Evolutionary conservation across 2,329 filamentous ascomycete species (phyloP), one percentile per base, ranked within the genome.

Genomic region (Fusarium sp.): DNA sequence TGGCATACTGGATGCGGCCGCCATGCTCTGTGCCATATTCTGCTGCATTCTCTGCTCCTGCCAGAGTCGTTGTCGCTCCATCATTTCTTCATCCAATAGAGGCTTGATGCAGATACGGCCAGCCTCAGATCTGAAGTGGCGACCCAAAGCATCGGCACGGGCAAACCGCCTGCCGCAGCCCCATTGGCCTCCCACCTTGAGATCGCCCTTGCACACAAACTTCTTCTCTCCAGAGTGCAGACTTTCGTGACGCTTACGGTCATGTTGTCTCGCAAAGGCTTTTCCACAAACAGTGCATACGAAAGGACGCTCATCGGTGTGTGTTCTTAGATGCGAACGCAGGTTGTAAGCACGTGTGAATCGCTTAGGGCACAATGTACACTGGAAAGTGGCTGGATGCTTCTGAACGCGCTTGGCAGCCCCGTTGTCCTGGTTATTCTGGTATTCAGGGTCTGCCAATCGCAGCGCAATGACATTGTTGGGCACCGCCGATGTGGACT

Each of bases 191-290:
- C 91, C 90, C 3, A 89, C 89, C 72, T 95, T 94, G 51, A 99
- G 88, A 62, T 94, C 92, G 55, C 96, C 96, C 72, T 93, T 94
- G 81, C 96, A 99, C 10, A 98, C 93, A 78, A 98, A 99, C 77
- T 97, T 98, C 88, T 98, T 99, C 82, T 99, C 96, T 43, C 96
- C 96, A 0, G 93, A 97, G 77, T 99, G 96, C 43, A 99, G 84
- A 41, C 95, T 94, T 81, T 99, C 96, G 80, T 99, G 96, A 41
- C 96, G 91, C 81, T 99, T 99, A 46, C 96, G 91, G 78, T 99
- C 96, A 77, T 99, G 96, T 77, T 99, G 96, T 26, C 96, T 91
- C 8, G 96, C 96, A 81, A 99, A 99, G 0, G 96, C 96, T 80
- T 99, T 99, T 54, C 93, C 93, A 74, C 96, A 99, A 11, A 98